Evolutionary conservation across 495 filamentous ascomycete species (phyloP), one percentile per base, ranked within the genome.

Genomic region (Stereocaulon alpinum): DNA sequence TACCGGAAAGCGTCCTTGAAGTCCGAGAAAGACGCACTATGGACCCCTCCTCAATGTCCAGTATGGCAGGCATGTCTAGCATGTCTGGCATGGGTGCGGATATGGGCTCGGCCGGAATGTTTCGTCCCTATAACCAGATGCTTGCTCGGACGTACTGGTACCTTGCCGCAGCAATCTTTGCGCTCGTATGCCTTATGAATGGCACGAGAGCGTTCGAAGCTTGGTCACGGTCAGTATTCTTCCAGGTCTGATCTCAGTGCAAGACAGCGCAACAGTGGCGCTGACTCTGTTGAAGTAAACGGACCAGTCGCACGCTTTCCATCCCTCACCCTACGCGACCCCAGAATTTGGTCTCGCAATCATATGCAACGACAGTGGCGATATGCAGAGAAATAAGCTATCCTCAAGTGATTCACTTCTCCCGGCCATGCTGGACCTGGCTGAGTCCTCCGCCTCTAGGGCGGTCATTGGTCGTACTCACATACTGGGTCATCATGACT

Each of bases 291-390:
- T n/a, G 18, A 56, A 56, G 54, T 17, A 45, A 56, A 44, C 54
- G 54, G 11, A 15, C 22, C 15, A 15, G 9, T 0, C 40, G 40
- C 17, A 27, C 54, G 11, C 54, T 56, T 27, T 56, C 54, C 37
- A 37, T 56, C 43, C 29, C 54, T 32, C 54, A 56, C 12, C 54
- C 54, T 0, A 83, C 87, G 18, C 83, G 81, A 66, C 87, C 88
- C 15, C 82, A 78, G 63, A 81, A 79, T 47, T 20, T 64, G 1
- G 73, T 84, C 54, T 71, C 80, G 53, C 72, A 76, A 34, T 45
- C 66, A 47, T 84, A 81, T 73, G 87, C 87, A 11, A 90, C 88
- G 1, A 59, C 79, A 29, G 86, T 85, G 40, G 88, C 88, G 2
- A 73, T 86, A 30, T 64, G 71, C 20, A 81, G 88, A 60, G 88